phyloP scores from a whole-genome alignment of 139 green algal species.

The Chlamydomonas sphaeroides region DNA sequence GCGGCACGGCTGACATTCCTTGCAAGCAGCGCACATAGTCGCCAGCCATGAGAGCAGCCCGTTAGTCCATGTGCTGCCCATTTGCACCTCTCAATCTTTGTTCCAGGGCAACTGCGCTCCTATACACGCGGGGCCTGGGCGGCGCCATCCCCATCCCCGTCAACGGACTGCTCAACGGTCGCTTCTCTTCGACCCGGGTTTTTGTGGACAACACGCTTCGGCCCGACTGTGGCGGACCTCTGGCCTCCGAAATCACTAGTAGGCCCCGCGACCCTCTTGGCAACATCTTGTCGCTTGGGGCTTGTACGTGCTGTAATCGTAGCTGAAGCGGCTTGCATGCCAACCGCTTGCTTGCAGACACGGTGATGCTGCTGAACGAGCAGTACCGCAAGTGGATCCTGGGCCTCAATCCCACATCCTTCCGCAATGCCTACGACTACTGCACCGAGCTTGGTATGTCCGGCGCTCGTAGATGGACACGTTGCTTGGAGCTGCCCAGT shows the following conservation, averaged over 20 bases:
- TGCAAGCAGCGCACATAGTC: too few species aligned
- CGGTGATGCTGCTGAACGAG: not conserved
- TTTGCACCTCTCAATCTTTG: too few species aligned
- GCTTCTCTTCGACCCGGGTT: not conserved
- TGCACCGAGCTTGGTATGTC: not conserved
- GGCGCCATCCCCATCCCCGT: constrained; percentile 6
- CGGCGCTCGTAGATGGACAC: too few species aligned
- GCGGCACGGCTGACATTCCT: too few species aligned
- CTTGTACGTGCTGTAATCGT: too few species aligned
- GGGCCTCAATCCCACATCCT: constrained; percentile 7
- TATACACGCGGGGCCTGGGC: constrained; percentile 9
- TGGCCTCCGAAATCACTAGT: not conserved
- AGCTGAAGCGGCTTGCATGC: too few species aligned
- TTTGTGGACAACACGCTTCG: not conserved
- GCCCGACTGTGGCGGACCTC: not conserved
- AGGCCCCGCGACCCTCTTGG: too few species aligned
- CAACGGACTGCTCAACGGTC: not conserved
- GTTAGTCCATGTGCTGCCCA: too few species aligned
- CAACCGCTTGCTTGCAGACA: too few species aligned
- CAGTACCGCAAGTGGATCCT: not conserved
- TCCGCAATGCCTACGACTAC: constrained; percentile 10
- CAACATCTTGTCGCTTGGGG: too few species aligned
- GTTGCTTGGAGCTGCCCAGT: too few species aligned
- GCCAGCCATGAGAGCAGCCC: too few species aligned
- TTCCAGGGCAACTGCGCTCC: not conserved